Base-by-base conservation (phyloP, 1,284 basidiomycete species). In the Pulchroboletus neoregius region DNA sequence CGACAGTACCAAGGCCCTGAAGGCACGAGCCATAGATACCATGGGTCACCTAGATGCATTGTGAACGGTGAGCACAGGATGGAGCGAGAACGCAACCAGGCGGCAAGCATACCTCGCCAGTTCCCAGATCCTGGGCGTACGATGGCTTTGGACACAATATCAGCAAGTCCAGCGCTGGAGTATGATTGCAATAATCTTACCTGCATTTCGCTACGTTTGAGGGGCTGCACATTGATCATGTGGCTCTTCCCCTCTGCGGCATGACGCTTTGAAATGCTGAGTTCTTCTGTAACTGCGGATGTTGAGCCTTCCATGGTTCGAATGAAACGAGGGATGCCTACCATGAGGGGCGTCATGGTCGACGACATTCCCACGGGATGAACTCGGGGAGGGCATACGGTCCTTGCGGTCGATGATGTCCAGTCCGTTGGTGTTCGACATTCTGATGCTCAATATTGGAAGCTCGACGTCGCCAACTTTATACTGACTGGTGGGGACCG, bases 61-160 rank as follows among this genome's bases (percentile, higher is more conserved):
- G 46, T n/a, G 9, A 23, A 36, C 24, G 10, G 23, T 48, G 43
- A 60, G 48, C 40, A 49, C 16, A 6, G 1, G 11, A 45, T 3
- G 38, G 16, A 18, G n/a, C 9, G 32, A 22, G 23, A 16, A 36
- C 16, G 15, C 35, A 31, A n/a, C 16, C 18, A 41, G 28, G 32
- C 41, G 44, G 30, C 20, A 23, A 37, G 49, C 67, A 28, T 32
- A 76, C 75, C 63, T 84, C 80, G 18, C 71, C 71, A 13, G 80
- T 75, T 39, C 91, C 91, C 45, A 94, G 68, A 66, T 94, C 90
- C 68, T 95, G 91, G 2, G 92, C 83, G 65, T 95, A 94, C 0
- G 88, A 91, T 5, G 87, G 90, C 85, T 88, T 54, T 23, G 45
- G 6, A 11, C 22, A 36, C 45, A 30, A 39, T 35, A 48, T 69